Conservation (phyloP, 1,284 basidiomycete genomes). For the Irpex sp. region DNA sequence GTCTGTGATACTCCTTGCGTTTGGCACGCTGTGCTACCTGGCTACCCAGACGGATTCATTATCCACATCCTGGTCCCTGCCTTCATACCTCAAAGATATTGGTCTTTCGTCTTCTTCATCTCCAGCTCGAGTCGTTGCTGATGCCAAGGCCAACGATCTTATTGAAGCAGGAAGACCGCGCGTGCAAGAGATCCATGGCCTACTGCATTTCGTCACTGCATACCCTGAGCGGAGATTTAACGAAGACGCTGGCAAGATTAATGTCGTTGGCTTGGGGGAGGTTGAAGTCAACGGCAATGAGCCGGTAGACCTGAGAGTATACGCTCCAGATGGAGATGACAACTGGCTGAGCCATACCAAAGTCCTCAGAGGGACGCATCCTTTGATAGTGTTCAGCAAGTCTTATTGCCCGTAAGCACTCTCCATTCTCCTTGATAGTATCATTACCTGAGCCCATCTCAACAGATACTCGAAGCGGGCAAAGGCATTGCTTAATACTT, state of each 20-base stretch:
- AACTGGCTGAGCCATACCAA: conserved; percentile 48
- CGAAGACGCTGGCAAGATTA: conserved; percentile 33
- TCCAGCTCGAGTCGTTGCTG: conserved; percentile 24
- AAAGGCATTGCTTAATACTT: conserved; percentile 64
- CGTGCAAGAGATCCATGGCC: conserved; percentile 56
- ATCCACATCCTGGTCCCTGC: conserved; percentile 28
- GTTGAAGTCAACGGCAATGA: conserved; percentile 36
- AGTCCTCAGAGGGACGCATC: conserved; percentile 47
- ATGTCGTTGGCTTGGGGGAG: conserved; percentile 21
- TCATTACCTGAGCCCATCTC: neutral
- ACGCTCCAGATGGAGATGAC: conserved; percentile 37
- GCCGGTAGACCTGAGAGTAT: conserved; percentile 47
- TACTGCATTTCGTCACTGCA: conserved; percentile 58
- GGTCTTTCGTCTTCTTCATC: conserved; percentile 22
- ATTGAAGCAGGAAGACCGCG: conserved; percentile 17
- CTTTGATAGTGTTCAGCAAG: conserved; percentile 81
- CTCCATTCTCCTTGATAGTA: neutral
- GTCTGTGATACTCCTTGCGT: conserved; percentile 24
- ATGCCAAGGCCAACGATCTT: conserved; percentile 16
- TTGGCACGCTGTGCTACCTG: conserved; percentile 29
- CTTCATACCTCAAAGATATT: conserved; percentile 29
- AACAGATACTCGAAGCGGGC: conserved; percentile 63
- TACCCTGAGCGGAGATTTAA: conserved; percentile 40
- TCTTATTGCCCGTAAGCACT: conserved; percentile 67
- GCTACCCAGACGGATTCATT: conserved; percentile 18